A percentile compares a stretch with the other conserved stretches of the same genome.
phyloP scores from a whole-genome alignment of 257 asterid genomes.

The Lycium barbarum region DNA sequence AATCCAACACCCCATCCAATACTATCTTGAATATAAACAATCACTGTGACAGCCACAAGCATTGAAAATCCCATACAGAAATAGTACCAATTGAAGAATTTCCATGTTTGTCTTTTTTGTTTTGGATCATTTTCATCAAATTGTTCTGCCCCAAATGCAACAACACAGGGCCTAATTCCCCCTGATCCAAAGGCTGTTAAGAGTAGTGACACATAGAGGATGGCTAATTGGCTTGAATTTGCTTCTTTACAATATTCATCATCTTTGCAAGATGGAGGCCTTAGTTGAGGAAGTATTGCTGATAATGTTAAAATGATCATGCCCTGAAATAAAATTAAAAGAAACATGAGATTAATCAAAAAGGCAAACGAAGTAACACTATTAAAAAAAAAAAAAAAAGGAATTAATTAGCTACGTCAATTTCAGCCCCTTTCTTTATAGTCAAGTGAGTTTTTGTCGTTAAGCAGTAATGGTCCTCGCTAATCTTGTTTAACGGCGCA shows the following conservation, averaged over 20 bases:
- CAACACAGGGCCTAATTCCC: slow-evolving; percentile 84
- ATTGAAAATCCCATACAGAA: slow-evolving; percentile 89
- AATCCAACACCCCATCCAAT: slow-evolving; percentile 96
- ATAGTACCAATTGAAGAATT: slow-evolving; percentile 92
- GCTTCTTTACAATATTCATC: slow-evolving; percentile 59
- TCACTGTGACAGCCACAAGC: slow-evolving; percentile 76
- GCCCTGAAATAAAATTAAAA: slow-evolving; percentile 53
- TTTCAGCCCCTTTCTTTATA: no score
- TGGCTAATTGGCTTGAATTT: slow-evolving; percentile 59
- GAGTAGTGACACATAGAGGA: slow-evolving; percentile 67
- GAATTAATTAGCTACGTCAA: no score
- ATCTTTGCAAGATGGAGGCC: slow-evolving; percentile 70
- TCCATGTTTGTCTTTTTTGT: slow-evolving; percentile 73
- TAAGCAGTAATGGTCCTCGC: no score
- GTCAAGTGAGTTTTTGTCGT: no score
- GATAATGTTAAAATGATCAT: slow-evolving; percentile 71
- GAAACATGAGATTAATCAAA: not conserved
- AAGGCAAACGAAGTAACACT: no score
- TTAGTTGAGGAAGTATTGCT: slow-evolving; percentile 63
- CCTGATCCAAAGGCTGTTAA: slow-evolving; percentile 81
- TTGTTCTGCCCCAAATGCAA: slow-evolving; percentile 84
- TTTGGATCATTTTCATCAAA: slow-evolving; percentile 71
- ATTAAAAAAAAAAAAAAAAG: no score
- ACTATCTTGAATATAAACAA: slow-evolving; percentile 80
- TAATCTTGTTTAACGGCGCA: no score